These are phyloP conservation scores for Gnetum montanum DNA, from an alignment of 75 land plant genomes.

Conservation along the genomic window DNA sequence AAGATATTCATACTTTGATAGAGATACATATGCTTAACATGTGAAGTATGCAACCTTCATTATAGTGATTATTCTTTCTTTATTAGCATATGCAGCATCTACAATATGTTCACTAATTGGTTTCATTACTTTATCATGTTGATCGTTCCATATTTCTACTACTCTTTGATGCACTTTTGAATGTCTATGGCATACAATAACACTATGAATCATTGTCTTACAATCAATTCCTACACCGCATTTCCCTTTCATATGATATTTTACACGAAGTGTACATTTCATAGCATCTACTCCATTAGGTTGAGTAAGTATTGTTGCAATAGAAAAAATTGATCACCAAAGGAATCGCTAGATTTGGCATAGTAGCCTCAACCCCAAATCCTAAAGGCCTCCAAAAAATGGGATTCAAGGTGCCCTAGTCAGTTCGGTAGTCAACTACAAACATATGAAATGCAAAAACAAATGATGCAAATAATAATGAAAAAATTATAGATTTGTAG, in stretches of 20 bases:
- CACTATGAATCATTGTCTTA: not conserved
- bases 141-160: not conserved
- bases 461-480: no score
- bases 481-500: no score
- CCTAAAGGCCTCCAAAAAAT: no score
- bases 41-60: not conserved
- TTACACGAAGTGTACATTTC: not conserved
- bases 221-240: not conserved
- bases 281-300: no score
- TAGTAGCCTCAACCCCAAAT: no score
- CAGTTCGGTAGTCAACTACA: no score
- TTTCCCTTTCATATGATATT: not conserved
- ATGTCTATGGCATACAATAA: not conserved
- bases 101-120: not conserved
- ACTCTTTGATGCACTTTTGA: not conserved
- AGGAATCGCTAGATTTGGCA: no score
- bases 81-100: not conserved
- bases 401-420: no score
- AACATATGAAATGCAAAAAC: no score
- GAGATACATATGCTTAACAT: not conserved
- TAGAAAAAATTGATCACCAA: no score
- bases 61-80: not conserved
- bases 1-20: not conserved
- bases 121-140: no score
- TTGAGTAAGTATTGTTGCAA: no score